Conservation (phyloP, 805 yeast species). For the Wickerhamiella sorbophila region DNA sequence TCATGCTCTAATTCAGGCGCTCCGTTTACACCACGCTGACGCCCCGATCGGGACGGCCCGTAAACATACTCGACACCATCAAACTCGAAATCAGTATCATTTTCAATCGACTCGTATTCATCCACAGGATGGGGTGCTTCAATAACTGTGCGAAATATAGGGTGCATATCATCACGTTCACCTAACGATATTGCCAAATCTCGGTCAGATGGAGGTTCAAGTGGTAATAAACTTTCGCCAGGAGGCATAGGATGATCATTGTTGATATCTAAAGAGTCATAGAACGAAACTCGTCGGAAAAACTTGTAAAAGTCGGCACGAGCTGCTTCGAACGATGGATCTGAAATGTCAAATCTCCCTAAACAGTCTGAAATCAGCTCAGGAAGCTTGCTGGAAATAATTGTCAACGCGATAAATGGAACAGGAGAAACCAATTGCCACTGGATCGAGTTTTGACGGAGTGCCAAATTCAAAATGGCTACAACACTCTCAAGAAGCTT, state of each 20-base stretch:
- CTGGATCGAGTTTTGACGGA: neutral
- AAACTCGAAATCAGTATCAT: neutral
- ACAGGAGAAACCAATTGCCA: neutral
- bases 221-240: neutral
- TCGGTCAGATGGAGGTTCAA: neutral
- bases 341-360: neutral
- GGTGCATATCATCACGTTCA: neutral
- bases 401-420: neutral
- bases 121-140: neutral
- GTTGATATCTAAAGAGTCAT: neutral
- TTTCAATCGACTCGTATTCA: neutral
- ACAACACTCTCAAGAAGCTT: neutral
- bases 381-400: neutral
- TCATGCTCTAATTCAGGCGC: too few relatives aligned
- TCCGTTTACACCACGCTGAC: too few relatives aligned
- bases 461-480: neutral
- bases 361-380: neutral
- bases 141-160: too few relatives aligned
- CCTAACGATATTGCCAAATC: too few relatives aligned
- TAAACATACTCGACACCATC: neutral
- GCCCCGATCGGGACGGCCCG: neutral
- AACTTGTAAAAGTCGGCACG: neutral
- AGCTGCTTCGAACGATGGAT: neutral
- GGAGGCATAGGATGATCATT: neutral
- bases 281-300: neutral